Evolutionary conservation across 441 rosid genomes (phyloP).

Genomic region (Raphanus hybrid): DNA sequence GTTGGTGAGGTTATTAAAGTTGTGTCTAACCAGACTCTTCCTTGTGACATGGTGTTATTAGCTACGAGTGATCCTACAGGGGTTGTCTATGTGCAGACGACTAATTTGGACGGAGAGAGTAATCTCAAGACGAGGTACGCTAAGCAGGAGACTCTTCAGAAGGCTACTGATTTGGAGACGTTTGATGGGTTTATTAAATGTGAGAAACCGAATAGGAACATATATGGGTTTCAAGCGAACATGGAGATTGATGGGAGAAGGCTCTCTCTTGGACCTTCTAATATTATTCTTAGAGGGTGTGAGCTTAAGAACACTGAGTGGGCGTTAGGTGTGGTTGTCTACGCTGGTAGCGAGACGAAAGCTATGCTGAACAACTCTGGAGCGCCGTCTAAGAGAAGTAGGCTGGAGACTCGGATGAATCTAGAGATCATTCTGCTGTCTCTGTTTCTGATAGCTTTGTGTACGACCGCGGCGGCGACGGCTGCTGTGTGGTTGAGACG

Average conservation of each 20-base stretch:
- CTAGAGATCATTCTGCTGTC: slow-evolving; percentile 82
- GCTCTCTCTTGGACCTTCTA: slow-evolving; percentile 96
- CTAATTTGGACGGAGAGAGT: slow-evolving; percentile 95
- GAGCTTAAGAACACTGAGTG: slow-evolving; percentile 90
- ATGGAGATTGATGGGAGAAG: slow-evolving; percentile 85
- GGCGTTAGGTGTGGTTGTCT: slow-evolving; percentile 85
- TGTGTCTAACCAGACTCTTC: slow-evolving; percentile 71
- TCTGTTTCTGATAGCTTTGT: slow-evolving; percentile 70
- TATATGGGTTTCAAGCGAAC: slow-evolving; percentile 94
- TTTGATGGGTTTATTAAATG: slow-evolving; percentile 80
- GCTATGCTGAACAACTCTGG: slow-evolving; percentile 99
- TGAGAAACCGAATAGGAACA: slow-evolving; percentile 96
- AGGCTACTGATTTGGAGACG: slow-evolving; percentile 60
- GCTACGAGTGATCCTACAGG: slow-evolving; percentile 96
- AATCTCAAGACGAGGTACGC: slow-evolving; percentile 98
- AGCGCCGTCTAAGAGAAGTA: slow-evolving; percentile 94
- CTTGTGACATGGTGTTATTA: slow-evolving; percentile 91
- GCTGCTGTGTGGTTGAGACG: slow-evolving; percentile 90
- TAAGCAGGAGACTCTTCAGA: slow-evolving; percentile 87
- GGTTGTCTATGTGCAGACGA: slow-evolving; percentile 94
- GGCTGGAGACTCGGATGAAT: slow-evolving; percentile 94
- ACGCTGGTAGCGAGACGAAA: slow-evolving; percentile 95
- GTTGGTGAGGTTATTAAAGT: slow-evolving; percentile 87
- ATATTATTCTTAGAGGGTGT: slow-evolving; percentile 91
- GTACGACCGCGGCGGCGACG: slow-evolving; percentile 66